Evolutionary conservation across 305 asterid species (phyloP), one percentile per base, ranked within the genome.

Genomic region (Fraxinus paxiana): DNA sequence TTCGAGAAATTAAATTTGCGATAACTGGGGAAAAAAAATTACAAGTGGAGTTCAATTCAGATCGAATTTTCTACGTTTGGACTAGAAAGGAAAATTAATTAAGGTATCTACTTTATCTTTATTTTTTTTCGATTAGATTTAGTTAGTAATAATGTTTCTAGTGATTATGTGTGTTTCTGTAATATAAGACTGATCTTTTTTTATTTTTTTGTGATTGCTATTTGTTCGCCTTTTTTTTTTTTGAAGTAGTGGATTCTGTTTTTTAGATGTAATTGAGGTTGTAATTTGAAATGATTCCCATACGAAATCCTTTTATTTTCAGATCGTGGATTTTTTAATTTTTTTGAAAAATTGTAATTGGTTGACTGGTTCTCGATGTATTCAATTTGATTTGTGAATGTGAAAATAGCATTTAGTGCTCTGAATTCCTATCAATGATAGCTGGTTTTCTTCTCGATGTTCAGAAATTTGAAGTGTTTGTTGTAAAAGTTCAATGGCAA

Each of bases 401-500:
- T 48, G 15, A 26, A 9, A 59, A 48, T 24, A 75, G 80, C 34
- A 76, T 73, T 35, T 20, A 80, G 75, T 83, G 82, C 75, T 77
- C 76, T 18, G 38, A 75, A 63, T 77, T 81, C 65, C 51, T 35
- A 77, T 76, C 69, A 48, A 73, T 81, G 84, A 81, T 79, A 78
- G 48, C 61, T 63, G 79, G 54, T 80, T 84, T 70, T 75, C 76
- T 65, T 82, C 10, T 46, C 83, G 86, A 80, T 83, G 81, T 82
- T 81, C 81, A 84, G 82, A 85, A 81, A 84, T 85, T 84, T 85
- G 84, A 82, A 75, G 86, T 81, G 80, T 69, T 13, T 56, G 26
- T 9, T 8, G 77, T 70, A 26, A 48, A 77, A 80, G 46, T 28
- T 34, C 84, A 73, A 96, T 96, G 99, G 98, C 96, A 79, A 91